A percentile compares a stretch with the other conserved stretches of the same genome.
Evolutionary conservation across 2,329 filamentous ascomycete genomes (phyloP).

Genomic region (Epichloe elymi): DNA sequence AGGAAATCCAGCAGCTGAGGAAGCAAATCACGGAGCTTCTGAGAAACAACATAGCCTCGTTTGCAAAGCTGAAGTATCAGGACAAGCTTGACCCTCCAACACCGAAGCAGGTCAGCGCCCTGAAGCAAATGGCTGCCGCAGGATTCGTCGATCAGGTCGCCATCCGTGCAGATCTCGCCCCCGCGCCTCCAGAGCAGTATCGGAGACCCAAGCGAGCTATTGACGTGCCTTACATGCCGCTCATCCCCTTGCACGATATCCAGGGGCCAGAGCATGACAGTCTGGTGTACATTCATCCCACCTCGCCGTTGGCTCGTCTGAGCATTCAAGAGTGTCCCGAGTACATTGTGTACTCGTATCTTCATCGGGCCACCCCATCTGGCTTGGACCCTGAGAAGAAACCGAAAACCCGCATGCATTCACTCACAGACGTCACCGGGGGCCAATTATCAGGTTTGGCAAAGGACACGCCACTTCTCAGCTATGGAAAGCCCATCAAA

Average conservation of each 20-base stretch:
- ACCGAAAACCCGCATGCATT: constrained; percentile 74
- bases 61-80: constrained; percentile 39
- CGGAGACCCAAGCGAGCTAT: constrained; percentile 73
- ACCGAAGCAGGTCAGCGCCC: constrained; percentile 57
- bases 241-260: constrained; percentile 50
- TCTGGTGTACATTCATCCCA: constrained; percentile 78
- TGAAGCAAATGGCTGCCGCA: constrained; percentile 84
- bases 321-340: constrained; percentile 63
- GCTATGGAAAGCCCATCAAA: constrained; percentile 83
- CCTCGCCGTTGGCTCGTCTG: constrained; percentile 62
- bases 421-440: constrained; percentile 66
- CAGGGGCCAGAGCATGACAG: constrained; percentile 36
- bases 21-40: constrained; percentile 73
- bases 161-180: constrained; percentile 77
- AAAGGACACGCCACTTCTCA: constrained; percentile 70
- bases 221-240: constrained; percentile 80
- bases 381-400: constrained; percentile 39
- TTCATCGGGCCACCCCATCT: constrained; percentile 53
- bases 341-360: constrained; percentile 76
- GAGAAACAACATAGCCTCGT: constrained; percentile 57
- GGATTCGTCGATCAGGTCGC: constrained; percentile 93
- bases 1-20: constrained; percentile 73
- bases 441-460: constrained; percentile 66
- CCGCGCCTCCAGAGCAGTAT: constrained; percentile 51
- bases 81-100: constrained; percentile 46